phyloP scores from a whole-genome alignment of 345 rosid genomes.

The Bruguiera sexangula region DNA sequence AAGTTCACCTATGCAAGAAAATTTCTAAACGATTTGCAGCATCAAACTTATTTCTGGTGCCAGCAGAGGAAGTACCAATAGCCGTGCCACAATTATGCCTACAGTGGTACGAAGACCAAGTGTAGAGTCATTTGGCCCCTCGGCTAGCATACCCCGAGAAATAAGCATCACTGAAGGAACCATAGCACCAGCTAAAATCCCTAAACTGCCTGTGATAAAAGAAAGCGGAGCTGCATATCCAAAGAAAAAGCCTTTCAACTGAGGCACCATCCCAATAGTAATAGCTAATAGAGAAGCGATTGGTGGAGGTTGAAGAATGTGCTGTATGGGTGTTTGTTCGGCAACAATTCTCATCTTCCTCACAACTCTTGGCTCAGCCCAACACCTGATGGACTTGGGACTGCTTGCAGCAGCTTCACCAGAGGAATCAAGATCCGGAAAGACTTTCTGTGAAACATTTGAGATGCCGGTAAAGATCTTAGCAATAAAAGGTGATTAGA shows the following conservation, averaged over 20 bases:
- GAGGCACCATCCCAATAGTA: conserved; percentile 70
- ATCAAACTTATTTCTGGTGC: conserved; percentile 14
- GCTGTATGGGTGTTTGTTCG: conserved; percentile 80
- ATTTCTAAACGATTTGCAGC: no score
- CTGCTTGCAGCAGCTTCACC: conserved; percentile 43
- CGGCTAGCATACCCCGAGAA: conserved; percentile 91
- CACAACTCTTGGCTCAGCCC: conserved; percentile 86
- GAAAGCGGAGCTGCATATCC: conserved; percentile 81
- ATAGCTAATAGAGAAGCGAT: conserved; percentile 84
- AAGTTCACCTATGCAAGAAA: no score
- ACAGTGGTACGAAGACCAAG: conserved; percentile 79
- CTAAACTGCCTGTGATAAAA: conserved; percentile 77
- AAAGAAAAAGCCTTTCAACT: conserved; percentile 57
- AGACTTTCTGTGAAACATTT: conserved; percentile 37
- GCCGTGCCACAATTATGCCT: conserved; percentile 70
- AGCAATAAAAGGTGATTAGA: conserved; percentile 79
- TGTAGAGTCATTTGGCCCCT: conserved; percentile 81
- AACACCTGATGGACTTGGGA: conserved; percentile 65
- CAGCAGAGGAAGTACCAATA: conserved; percentile 71
- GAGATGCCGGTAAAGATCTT: conserved; percentile 58
- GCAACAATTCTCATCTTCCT: conserved; percentile 86
- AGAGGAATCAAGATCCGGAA: conserved; percentile 51
- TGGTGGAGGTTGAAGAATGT: conserved; percentile 91
- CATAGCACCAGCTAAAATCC: conserved; percentile 78
- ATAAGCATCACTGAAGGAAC: conserved; percentile 98